Base-by-base conservation (phyloP, 2,329 filamentous ascomycete genomes). In the Paraconiothyrium sp. region DNA sequence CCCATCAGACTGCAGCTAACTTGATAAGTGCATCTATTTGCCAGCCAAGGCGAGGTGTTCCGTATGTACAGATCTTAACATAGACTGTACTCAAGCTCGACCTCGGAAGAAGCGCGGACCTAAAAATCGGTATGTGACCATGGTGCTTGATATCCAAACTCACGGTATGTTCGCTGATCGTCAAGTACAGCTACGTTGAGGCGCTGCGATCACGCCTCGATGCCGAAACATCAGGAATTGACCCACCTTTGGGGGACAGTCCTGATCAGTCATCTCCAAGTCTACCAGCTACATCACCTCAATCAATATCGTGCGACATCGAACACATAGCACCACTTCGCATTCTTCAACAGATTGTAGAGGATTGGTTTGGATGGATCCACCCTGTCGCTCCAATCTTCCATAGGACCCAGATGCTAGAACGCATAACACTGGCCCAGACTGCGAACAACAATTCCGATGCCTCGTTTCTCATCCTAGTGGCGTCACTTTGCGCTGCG, bases 351-450 rank as follows among this genome's bases (percentile, higher is more conserved):
- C 62, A 63, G 32, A 55, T 67, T 44, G 49, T 66, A 35, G 37
- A 48, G 47, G 67, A 70, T 59, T 70, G 67, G 67, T 70, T 70
- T 59, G 66, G 58, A 9, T 67, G 63, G 63, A 64, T 70, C 24
- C 66, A 70, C 60, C 67, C 67, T 11, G 63, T 70, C 3, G 67
- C 67, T 24, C 67, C 67, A 13, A 52, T 68, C 20, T 50, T 68
- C 24, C 64, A 67, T 30, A 61, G 44, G 2, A 47, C 43, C 47
- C 60, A 46, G 6, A 63, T 70, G 41, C 50, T 67, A 51, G 52
- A 49, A 41, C 49, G 49, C 16, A 9, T 64, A 20, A 11, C 27
- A 22, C 44, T 54, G 1, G 56, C 22, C 9, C 46, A 56, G 10
- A 10, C 16, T 14, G 44, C 51, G 27, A 34, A 32, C 24, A 48